Percentiles rank a stretch among this genome's conserved stretches.
phyloP scores from a whole-genome alignment of 176 grass and related monocot genomes.

The Avena eriantha region DNA sequence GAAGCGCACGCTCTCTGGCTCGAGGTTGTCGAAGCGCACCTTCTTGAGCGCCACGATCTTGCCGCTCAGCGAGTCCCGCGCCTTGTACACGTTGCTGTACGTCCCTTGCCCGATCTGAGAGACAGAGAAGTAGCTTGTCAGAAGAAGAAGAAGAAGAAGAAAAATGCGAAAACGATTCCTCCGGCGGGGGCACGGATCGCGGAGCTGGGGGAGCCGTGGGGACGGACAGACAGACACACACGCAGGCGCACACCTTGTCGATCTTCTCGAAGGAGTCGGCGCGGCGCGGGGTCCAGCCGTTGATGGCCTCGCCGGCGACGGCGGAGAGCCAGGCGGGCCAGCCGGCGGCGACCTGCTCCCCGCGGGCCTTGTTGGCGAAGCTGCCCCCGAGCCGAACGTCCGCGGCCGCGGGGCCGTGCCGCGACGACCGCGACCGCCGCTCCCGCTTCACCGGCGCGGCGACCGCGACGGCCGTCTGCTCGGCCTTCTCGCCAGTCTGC shows the following conservation, averaged over 20 bases:
- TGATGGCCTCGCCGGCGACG: slow-evolving; percentile 83
- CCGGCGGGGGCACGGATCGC: slow-evolving; percentile 33
- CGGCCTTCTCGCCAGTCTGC: slow-evolving; percentile 36
- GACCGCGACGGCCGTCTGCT: slow-evolving; percentile 35
- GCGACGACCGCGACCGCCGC: slow-evolving; percentile 53
- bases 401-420: slow-evolving; percentile 28
- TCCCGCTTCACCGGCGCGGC: slow-evolving; percentile 51
- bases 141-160: not conserved
- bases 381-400: slow-evolving; percentile 59
- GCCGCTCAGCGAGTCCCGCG: slow-evolving; percentile 67
- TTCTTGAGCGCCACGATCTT: slow-evolving; percentile 93
- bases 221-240: not conserved
- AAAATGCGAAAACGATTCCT: not conserved
- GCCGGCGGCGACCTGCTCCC: slow-evolving; percentile 85
- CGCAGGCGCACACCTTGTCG: slow-evolving; percentile 66
- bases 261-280: slow-evolving; percentile 94
- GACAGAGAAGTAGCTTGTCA: not conserved
- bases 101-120: slow-evolving; percentile 82
- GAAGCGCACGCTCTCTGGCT: slow-evolving; percentile 87
- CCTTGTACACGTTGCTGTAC: slow-evolving; percentile 95
- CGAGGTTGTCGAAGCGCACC: slow-evolving; percentile 87
- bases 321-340: slow-evolving; percentile 90
- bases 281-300: slow-evolving; percentile 74
- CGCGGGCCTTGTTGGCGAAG: slow-evolving; percentile 73
- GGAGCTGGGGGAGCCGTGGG: slow-evolving; percentile 9